Evolutionary conservation across 2,329 filamentous ascomycete genomes (phyloP), one percentile per base, ranked within the genome.

Genomic region (Trichoderma atrobrunneum): DNA sequence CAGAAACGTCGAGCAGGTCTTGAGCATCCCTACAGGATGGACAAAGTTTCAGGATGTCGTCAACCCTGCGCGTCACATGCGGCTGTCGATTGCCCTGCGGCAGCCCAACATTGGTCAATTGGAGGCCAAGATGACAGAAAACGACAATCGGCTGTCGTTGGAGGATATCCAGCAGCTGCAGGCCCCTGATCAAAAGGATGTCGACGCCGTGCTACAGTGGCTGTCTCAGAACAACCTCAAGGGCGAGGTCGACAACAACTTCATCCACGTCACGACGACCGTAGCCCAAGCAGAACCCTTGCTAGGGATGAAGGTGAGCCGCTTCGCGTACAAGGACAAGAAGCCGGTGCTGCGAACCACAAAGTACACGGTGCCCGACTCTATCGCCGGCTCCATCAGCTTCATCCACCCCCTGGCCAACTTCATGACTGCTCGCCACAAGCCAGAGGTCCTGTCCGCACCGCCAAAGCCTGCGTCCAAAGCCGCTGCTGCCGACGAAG

Each of bases 351-450:
- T 87, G 3, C 82, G 86, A 14, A 82, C 85, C 4, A 81, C 77
- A 12, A 78, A 82, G 21, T 87, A 88, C 74, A 80, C 80, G 2
- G 77, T 87, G 2, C 85, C 86, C 0, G 79, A 79, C 5, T 73
- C 76, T 5, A 78, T 87, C 6, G 75, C 78, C 2, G 75, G 77
- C 2, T 76, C 80, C 70, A 80, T 87, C 68, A 81, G 80, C 68
- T 87, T 87, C 73, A 79, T 87, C 32, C 82, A 85, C 54, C 86
- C 86, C 0, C 77, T 87, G 56, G 79, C 81, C 71, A 84, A 87
- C 78, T 87, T 87, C 71, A 84, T 87, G 82, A 78, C 80, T 3
- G 84, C 84, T 2, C 81, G 76, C 63, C 79, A 78, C 63, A 77
- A 78, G 39, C 69, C 79, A 73, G 14, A 74, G 72, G 5, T 73